Conservation (phyloP, 768 basidiomycete species). For the Xerocomus potaroensis region DNA sequence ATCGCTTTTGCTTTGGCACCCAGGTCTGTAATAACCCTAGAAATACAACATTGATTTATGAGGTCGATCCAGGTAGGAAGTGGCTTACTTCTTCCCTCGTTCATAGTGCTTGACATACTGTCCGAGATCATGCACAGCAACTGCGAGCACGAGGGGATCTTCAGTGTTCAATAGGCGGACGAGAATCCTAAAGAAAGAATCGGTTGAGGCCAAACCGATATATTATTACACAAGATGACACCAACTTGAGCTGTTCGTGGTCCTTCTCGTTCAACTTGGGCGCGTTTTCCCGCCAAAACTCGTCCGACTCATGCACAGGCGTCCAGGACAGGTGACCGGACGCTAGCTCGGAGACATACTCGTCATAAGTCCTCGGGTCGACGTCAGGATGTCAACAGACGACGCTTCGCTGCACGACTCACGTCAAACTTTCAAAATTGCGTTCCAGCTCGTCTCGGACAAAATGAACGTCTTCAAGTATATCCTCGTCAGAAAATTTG, state of each 20-base stretch:
- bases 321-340: conserved; percentile 94
- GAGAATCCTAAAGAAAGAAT: conserved; percentile 51
- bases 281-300: conserved; percentile 98
- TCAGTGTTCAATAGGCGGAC: conserved; percentile 62
- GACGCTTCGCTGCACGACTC: conserved; percentile 22
- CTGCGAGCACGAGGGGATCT: conserved; percentile 80
- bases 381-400: conserved; percentile 1
- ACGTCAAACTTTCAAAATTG: conserved; percentile 90
- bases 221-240: background rate
- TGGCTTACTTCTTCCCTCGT: conserved; percentile 80
- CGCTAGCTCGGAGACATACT: conserved; percentile 86
- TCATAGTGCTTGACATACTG: conserved; percentile 93
- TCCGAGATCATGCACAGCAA: conserved; percentile 90
- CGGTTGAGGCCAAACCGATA: background rate
- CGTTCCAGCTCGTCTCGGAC: conserved; percentile 80
- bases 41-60: background rate
- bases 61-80: background rate
- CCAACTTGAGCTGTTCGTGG: conserved; percentile 78
- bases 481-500: conserved; percentile 95
- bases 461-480: conserved; percentile 87
- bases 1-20: conserved; percentile 84
- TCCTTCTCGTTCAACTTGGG: conserved; percentile 80
- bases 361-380: conserved; percentile 80
- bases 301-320: conserved; percentile 92
- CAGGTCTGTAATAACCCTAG: conserved; percentile 74